Percentiles rank a stretch among this genome's conserved stretches.
Evolutionary conservation across 306 rosid genomes (phyloP).

Genomic region (Potentilla sterilis): DNA sequence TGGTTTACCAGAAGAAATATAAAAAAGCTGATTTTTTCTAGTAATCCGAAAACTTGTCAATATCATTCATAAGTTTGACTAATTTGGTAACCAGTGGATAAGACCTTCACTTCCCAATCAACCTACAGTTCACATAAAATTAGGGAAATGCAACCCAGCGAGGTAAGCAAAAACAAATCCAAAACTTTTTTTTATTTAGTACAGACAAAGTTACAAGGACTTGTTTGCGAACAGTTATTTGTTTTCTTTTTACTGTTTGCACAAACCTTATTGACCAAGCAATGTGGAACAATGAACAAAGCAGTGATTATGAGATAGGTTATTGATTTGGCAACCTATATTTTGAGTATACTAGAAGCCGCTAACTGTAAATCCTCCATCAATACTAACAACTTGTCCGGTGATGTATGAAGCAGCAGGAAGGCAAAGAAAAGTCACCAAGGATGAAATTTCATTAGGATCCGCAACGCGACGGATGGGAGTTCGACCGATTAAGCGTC

Average conservation of each 20-base stretch:
- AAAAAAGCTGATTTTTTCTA: too few species aligned
- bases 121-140: background rate
- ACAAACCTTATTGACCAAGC: background rate
- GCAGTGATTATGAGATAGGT: background rate
- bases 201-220: background rate
- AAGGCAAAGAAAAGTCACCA: conserved; percentile 59
- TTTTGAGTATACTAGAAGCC: conserved; percentile 5
- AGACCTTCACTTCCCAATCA: background rate
- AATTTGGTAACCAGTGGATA: background rate
- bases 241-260: background rate
- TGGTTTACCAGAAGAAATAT: too few species aligned
- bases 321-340: background rate
- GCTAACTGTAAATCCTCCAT: conserved; percentile 47
- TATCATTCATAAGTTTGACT: too few species aligned
- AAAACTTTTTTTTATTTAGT: background rate
- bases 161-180: background rate
- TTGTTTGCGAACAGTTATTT: background rate
- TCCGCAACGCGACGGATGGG: conserved; percentile 36
- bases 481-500: conserved; percentile 11
- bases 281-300: background rate
- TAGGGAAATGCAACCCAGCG: background rate
- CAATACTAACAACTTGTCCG: conserved; percentile 43
- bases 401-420: conserved; percentile 53
- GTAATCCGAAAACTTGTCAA: too few species aligned
- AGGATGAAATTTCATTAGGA: conserved; percentile 37